Conservation (phyloP, 768 basidiomycete genomes). For the Tricholoma saponaceum region DNA sequence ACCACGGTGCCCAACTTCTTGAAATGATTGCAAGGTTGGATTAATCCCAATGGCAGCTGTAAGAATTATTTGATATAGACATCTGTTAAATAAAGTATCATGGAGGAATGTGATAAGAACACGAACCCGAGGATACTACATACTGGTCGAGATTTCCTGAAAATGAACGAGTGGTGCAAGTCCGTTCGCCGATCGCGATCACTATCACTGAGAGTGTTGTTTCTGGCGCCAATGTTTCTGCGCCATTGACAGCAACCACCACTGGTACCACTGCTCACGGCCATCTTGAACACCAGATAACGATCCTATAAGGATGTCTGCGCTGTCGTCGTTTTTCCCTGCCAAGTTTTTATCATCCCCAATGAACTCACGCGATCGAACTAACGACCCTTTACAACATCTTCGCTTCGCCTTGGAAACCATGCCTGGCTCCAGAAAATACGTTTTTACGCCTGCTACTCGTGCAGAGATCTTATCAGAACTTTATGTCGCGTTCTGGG, state of each 20-base stretch:
- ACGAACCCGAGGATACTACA: no score
- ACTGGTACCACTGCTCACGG: background rate
- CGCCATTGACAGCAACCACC: background rate
- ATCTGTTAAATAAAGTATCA: no score
- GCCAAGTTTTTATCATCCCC: conserved; percentile 48
- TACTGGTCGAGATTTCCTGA: no score
- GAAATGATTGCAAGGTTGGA: no score
- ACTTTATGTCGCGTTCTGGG: conserved; percentile 82
- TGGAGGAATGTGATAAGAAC: no score
- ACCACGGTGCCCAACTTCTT: no score
- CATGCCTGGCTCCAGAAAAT: conserved; percentile 77
- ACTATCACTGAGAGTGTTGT: no score
- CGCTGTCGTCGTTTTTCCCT: conserved; percentile 32
- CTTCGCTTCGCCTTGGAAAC: conserved; percentile 76
- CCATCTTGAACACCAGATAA: background rate
- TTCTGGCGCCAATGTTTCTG: background rate
- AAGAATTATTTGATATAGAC: no score
- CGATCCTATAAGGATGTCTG: conserved; percentile 11
- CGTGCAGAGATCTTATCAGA: conserved; percentile 80
- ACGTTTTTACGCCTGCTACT: conserved; percentile 67
- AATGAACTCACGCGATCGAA: conserved; percentile 52
- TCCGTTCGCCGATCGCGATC: no score
- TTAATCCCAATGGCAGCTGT: no score
- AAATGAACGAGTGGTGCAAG: no score
- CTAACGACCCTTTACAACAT: conserved; percentile 62